These are phyloP conservation scores for Phytophthora pistaciae DNA, from an alignment of 352 stramenopile species.

Conservation along the genomic window DNA sequence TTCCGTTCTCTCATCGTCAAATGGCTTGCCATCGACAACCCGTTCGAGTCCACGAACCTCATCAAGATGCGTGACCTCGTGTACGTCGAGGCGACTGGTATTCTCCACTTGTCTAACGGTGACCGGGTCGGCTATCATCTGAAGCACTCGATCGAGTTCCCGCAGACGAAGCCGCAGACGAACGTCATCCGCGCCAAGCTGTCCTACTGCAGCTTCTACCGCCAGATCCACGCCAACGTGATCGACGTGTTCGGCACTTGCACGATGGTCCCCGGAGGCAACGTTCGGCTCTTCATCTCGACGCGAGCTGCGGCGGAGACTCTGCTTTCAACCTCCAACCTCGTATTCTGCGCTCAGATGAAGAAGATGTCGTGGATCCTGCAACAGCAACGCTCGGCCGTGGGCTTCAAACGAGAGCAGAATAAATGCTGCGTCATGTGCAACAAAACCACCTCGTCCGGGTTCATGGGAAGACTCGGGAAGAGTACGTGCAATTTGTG, in stretches of 20 bases:
- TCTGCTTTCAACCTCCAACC: constrained; percentile 21
- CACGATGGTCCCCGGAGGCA: constrained; percentile 25
- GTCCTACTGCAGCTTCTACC: constrained; percentile 55
- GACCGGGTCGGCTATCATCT: constrained; percentile 36
- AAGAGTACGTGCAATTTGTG: constrained; percentile 28
- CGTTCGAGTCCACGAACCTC: constrained; percentile 29
- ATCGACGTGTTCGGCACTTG: constrained; percentile 51
- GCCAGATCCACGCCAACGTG: constrained; percentile 44
- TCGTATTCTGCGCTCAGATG: constrained; percentile 36
- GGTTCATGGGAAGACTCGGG: constrained; percentile 18
- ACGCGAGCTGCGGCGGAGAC: not conserved
- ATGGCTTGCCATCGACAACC: constrained; percentile 44
- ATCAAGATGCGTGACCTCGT: constrained; percentile 51
- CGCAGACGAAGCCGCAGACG: constrained; percentile 15
- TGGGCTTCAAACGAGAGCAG: constrained; percentile 8
- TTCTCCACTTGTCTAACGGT: constrained; percentile 21
- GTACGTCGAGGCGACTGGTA: constrained; percentile 40
- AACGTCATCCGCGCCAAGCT: constrained; percentile 54
- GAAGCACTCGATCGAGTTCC: constrained; percentile 30
- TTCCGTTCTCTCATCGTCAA: constrained; percentile 40
- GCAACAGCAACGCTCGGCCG: constrained; percentile 10
- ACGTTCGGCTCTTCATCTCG: not conserved
- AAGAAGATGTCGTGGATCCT: constrained; percentile 33
- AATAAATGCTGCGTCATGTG: constrained; percentile 14
- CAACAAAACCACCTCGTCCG: constrained; percentile 8